Percentiles rank a stretch among this genome's conserved stretches.
phyloP scores from a whole-genome alignment of 768 basidiomycete genomes.

The Lanmaoa rubissima region DNA sequence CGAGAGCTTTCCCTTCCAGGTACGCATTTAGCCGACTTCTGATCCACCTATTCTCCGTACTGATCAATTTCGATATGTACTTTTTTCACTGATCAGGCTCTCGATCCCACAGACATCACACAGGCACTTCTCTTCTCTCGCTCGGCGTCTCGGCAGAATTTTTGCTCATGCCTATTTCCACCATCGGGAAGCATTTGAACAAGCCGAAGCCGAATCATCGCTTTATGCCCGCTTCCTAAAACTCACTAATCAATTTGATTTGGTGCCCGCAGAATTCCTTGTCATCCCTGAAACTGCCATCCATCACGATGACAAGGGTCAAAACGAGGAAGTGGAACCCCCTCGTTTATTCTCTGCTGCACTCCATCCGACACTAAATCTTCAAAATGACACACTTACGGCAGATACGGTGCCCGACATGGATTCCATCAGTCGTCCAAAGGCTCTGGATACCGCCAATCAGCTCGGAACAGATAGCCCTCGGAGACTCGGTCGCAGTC shows the following conservation, averaged over 20 bases:
- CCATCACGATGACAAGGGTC: conserved; percentile 27
- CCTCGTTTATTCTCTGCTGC: conserved; percentile 42
- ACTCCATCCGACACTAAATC: conserved; percentile 29
- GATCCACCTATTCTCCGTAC: conserved; percentile 20
- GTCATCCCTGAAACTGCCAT: conserved; percentile 61
- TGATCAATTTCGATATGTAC: conserved; percentile 10
- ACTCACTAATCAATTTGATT: conserved; percentile 73
- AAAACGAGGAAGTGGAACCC: conserved; percentile 35
- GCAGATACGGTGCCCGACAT: conserved; percentile 5
- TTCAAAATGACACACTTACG: conserved; percentile 12
- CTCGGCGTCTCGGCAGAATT: conserved; percentile 88
- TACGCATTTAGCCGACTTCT: conserved; percentile 33
- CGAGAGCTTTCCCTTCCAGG: conserved; percentile 91
- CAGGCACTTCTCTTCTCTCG: conserved; percentile 87
- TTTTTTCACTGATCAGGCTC: conserved; percentile 46
- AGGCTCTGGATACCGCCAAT: conserved; percentile 14
- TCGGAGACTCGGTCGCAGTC: conserved; percentile 47
- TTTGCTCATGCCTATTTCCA: conserved; percentile 97
- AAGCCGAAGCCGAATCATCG: conserved; percentile 87
- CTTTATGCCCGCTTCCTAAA: conserved; percentile 89
- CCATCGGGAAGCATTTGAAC: conserved; percentile 88
- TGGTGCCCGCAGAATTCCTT: conserved; percentile 81
- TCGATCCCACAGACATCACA: conserved; percentile 78
- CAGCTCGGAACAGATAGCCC: conserved; percentile 37
- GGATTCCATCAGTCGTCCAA: conserved; percentile 17